Evolutionary conservation across 495 filamentous ascomycete genomes (phyloP).

Genomic region (Tricharina praecox): DNA sequence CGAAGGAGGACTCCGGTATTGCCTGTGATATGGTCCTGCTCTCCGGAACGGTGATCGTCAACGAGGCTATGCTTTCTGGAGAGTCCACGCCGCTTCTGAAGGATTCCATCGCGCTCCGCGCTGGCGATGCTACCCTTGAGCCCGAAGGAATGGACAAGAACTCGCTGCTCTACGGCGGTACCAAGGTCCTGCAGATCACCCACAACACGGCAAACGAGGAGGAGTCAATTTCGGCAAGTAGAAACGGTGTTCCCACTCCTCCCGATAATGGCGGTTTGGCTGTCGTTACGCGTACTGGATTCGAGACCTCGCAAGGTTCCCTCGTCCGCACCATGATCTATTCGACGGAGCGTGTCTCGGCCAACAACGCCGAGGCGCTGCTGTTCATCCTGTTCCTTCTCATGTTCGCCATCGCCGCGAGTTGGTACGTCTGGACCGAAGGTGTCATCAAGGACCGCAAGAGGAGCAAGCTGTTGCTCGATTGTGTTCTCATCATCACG

Average conservation of each 20-base stretch:
- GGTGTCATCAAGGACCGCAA: slow-evolving; percentile 85
- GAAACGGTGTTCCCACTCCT: slow-evolving; percentile 54
- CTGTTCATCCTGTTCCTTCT: slow-evolving; percentile 94
- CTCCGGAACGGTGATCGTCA: slow-evolving; percentile 94
- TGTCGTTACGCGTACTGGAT: slow-evolving; percentile 90
- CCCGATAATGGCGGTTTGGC: slow-evolving; percentile 91
- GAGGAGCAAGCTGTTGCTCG: slow-evolving; percentile 87
- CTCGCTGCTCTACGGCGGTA: slow-evolving; percentile 87
- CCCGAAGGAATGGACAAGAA: slow-evolving; percentile 90
- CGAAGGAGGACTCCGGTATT: slow-evolving; percentile 92
- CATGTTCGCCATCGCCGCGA: slow-evolving; percentile 88
- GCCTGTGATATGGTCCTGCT: slow-evolving; percentile 94
- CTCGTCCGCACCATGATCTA: slow-evolving; percentile 99
- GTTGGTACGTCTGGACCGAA: slow-evolving; percentile 99
- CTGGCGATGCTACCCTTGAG: slow-evolving; percentile 67
- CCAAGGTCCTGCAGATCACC: slow-evolving; percentile 89
- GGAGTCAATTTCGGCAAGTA: slow-evolving; percentile 44
- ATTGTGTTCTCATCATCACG: slow-evolving; percentile 93
- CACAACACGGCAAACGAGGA: slow-evolving; percentile 60
- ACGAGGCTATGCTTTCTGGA: slow-evolving; percentile 97
- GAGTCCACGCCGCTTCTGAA: slow-evolving; percentile 95
- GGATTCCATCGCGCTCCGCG: slow-evolving; percentile 84
- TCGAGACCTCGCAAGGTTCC: slow-evolving; percentile 95
- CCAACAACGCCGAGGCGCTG: slow-evolving; percentile 86
- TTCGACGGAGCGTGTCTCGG: slow-evolving; percentile 94